These are phyloP conservation scores for Didymella lethalis DNA, from an alignment of 2,329 filamentous ascomycete species.

Conservation along the genomic window DNA sequence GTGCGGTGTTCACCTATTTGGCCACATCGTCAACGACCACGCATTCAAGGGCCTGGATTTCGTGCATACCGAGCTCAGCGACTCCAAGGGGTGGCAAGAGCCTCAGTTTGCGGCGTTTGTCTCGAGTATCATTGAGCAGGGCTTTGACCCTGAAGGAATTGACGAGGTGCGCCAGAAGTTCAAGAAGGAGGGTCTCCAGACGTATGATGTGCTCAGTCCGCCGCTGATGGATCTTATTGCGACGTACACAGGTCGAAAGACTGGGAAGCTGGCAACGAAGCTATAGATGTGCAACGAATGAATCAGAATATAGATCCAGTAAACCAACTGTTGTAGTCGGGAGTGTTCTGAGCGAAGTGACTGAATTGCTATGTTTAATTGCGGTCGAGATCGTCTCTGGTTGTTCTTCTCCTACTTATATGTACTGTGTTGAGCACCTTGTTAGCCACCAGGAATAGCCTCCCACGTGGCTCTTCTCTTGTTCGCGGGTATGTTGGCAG, in stretches of 20 bases:
- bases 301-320: background rate
- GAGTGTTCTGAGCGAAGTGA: no score
- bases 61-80: conserved; percentile 69
- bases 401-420: background rate
- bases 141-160: conserved; percentile 64
- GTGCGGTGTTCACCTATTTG: conserved; percentile 68
- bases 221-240: conserved; percentile 65
- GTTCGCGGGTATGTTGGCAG: background rate
- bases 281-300: conserved; percentile 22
- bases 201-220: conserved; percentile 70
- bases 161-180: conserved; percentile 64
- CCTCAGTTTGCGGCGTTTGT: conserved; percentile 75
- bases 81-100: conserved; percentile 72
- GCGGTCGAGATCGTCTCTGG: background rate
- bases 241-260: conserved; percentile 62
- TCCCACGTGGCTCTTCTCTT: no score
- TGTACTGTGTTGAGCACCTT: conserved; percentile 11
- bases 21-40: conserved; percentile 70
- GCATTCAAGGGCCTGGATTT: conserved; percentile 75
- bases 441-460: conserved; percentile 7
- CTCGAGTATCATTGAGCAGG: conserved; percentile 73
- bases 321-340: no score
- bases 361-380: no score
- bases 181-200: conserved; percentile 63
- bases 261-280: conserved; percentile 41